Base-by-base conservation (phyloP, 2,329 filamentous ascomycete species). In the Cercospora zeae-maydis region DNA sequence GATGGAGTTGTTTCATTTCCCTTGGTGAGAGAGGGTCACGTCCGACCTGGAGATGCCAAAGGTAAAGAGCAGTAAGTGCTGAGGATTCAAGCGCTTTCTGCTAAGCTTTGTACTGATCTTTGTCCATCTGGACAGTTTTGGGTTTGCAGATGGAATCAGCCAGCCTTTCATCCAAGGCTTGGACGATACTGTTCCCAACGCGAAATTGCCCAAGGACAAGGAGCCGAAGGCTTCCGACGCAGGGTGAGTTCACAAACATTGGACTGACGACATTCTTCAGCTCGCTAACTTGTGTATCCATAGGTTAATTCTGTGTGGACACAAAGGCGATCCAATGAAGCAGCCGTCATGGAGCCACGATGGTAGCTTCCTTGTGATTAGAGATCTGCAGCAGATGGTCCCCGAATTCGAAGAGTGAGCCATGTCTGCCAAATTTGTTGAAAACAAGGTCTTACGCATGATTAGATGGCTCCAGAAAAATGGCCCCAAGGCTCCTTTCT, bases 51-150 rank as follows among this genome's bases (percentile, higher is more conserved):
- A 39, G 34, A 56, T 39, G 53, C 30, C 16, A 56, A 56, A 56
- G 53, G 53, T 37, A 56, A 56, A 56, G 53, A 56, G 53, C 53
- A 56, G 53, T 56, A 56, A 56, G 53, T 56, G 53, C 53, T 56
- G 53, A 56, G 33, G 16, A 39, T 56, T 39, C 53, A 33, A 56
- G 53, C 53, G 31, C 34, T 56, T 56, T 39, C 53, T 33, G 53
- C 53, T 36, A 56, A 39, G 10, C 39, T 56, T 56, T 30, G 33
- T 56, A 56, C 53, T 56, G n/a, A 56, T 27, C 2, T 42, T 13
- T 21, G 53, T 56, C 53, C 53, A 27, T 39, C 30, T 56, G 53
- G 39, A 39, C 53, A 56, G 33, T 56, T 56, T 56, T 56, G 53
- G 53, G 10, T 56, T 39, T 42, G 53, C 33, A 56, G 53, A 56